phyloP scores from a whole-genome alignment of 306 rosid genomes.

The Cucumis cinereus region DNA sequence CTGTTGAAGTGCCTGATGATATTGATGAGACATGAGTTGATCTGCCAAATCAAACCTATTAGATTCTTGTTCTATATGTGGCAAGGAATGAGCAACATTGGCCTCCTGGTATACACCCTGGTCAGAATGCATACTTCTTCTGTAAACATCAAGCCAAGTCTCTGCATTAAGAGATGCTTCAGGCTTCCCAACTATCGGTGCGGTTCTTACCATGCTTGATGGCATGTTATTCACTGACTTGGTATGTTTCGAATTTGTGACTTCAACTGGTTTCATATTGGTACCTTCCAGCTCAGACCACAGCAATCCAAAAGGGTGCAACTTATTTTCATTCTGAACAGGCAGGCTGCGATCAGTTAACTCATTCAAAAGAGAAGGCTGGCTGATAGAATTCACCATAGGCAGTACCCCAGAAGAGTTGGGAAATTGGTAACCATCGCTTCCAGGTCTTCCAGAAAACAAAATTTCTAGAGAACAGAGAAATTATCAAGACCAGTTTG shows the following conservation, averaged over 20 bases:
- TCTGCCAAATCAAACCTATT: slow-evolving; percentile 37
- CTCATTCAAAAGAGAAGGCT: slow-evolving; percentile 18
- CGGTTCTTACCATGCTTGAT: slow-evolving; percentile 21
- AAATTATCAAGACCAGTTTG: neutral
- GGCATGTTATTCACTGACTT: slow-evolving; percentile 17
- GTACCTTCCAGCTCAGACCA: slow-evolving; percentile 47
- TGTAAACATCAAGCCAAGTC: slow-evolving; percentile 29
- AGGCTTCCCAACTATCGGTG: slow-evolving; percentile 22
- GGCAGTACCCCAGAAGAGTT: slow-evolving; percentile 18
- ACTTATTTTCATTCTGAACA: slow-evolving; percentile 24
- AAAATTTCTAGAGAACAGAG: slow-evolving; percentile 23
- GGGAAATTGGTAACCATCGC: slow-evolving; percentile 15
- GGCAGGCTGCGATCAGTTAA: slow-evolving; percentile 22
- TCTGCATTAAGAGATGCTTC: slow-evolving; percentile 28
- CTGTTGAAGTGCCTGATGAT: slow-evolving; percentile 41
- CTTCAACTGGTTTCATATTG: slow-evolving; percentile 22
- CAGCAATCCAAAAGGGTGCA: slow-evolving; percentile 52
- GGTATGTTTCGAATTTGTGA: slow-evolving; percentile 17
- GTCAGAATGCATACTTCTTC: slow-evolving; percentile 25
- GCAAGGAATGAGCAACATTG: slow-evolving; percentile 15
- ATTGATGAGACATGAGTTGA: slow-evolving; percentile 32
- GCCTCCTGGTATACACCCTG: slow-evolving; percentile 24
- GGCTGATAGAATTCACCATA: slow-evolving; percentile 17
- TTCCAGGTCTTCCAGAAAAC: slow-evolving; percentile 31
- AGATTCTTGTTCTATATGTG: slow-evolving; percentile 31